phyloP scores from a whole-genome alignment of 805 yeast genomes.

The Barnettozyma siamensis region DNA sequence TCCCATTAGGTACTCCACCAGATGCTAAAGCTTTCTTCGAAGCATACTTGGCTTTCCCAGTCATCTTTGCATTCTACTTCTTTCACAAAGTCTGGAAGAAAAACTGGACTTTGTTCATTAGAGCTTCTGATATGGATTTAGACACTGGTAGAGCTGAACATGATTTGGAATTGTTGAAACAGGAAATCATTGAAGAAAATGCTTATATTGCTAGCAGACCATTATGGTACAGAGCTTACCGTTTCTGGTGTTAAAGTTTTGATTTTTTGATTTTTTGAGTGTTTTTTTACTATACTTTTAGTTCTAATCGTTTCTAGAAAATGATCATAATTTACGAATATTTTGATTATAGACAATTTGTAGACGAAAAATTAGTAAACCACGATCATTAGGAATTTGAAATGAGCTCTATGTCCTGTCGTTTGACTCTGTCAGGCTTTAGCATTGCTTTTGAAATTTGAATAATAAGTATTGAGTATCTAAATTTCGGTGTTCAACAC shows the following conservation, averaged over 20 bases:
- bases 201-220: conserved; percentile 42
- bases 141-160: conserved; percentile 60
- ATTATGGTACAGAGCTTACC: conserved; percentile 41
- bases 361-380: too few species aligned
- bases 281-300: background rate
- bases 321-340: background rate
- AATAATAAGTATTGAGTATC: too few species aligned
- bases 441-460: too few species aligned
- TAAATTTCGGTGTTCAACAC: too few species aligned
- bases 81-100: conserved; percentile 39
- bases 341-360: background rate
- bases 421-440: too few species aligned
- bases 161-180: conserved; percentile 50
- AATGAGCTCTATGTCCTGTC: too few species aligned
- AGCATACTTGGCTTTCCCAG: conserved; percentile 36
- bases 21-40: conserved; percentile 30
- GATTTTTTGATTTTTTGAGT: background rate
- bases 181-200: conserved; percentile 54
- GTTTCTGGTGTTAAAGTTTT: conserved; percentile 42
- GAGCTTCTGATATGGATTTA: conserved; percentile 47
- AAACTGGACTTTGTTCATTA: conserved; percentile 35
- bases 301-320: background rate
- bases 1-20: conserved; percentile 27
- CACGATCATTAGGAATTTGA: too few species aligned
- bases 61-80: conserved; percentile 31